Evolutionary conservation across 1,284 basidiomycete species (phyloP), one percentile per base, ranked within the genome.

Genomic region (Puccinia coronata): DNA sequence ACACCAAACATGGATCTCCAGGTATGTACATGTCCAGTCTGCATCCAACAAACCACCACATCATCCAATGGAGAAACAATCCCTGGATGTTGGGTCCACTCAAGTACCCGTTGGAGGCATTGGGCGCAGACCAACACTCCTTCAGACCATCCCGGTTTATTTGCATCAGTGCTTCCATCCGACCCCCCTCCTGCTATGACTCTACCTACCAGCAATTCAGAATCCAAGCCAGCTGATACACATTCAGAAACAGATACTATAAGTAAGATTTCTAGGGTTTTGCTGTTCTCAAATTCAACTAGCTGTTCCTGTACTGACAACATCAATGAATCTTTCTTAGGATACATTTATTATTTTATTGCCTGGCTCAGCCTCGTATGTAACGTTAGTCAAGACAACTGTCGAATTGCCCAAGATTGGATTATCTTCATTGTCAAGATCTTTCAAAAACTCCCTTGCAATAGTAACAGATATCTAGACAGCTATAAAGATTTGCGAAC

Each of bases 401-500:
- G 65, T 25, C 39, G 39, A n/a, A 34, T 69, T 49, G 43, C 65
- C 20, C 25, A 41, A 12, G 43, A 69, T 25, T 11, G 43, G 43
- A 69, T 69, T 12, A n/a, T 69, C 11, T 28, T 25, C 9, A 69
- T 69, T 20, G 47, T 69, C 65, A 69, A 69, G 23, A 69, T 43
- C n/a, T 41, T 49, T 11, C 39, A 11, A n/a, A n/a, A 43, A 43
- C 28, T 57, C 28, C 39, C 65, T n/a, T 9, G 47, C n/a, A 41
- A 69, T 2, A 4, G 11, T 16, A 28, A 49, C 12, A 25, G 12
- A 20, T 69, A 76, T 34, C 23, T n/a, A 25, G 5, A 61, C 1
- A 12, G 43, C 3, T 43, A n/a, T 16, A 76, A 43, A 57, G 74
- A 76, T 49, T 47, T 76, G 5, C 43, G 25, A 41, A 76, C 74